phyloP scores from a whole-genome alignment of 805 yeast genomes.

The Cyberlindnera xylosilytica region DNA sequence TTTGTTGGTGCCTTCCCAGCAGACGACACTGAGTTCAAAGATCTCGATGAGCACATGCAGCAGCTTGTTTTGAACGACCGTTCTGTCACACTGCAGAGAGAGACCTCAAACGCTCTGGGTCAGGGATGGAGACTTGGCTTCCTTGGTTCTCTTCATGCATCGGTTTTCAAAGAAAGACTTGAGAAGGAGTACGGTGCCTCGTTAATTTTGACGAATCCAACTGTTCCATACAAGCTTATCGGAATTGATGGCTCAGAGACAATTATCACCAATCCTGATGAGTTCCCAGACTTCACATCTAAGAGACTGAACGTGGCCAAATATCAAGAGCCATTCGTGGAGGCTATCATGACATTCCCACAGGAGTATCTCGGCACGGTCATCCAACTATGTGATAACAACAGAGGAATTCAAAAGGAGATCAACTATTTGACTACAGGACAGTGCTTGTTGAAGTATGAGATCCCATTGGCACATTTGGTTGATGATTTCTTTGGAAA shows the following conservation, averaged over 20 bases:
- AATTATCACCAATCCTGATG: conserved; percentile 85
- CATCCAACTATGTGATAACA: conserved; percentile 78
- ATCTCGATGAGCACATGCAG: conserved; percentile 84
- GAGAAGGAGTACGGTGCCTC: conserved; percentile 94
- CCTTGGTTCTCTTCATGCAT: conserved; percentile 90
- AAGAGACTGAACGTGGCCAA: conserved; percentile 40
- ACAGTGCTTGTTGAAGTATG: conserved; percentile 77
- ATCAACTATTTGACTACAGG: conserved; percentile 73
- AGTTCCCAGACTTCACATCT: conserved; percentile 65
- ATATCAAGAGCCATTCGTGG: conserved; percentile 84
- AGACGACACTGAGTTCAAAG: conserved; percentile 86
- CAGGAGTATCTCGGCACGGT: conserved; percentile 85
- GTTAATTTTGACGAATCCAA: conserved; percentile 89
- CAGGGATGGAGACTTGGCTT: conserved; percentile 98
- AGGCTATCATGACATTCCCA: conserved; percentile 87
- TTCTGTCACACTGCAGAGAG: conserved; percentile 84
- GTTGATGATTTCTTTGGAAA: conserved; percentile 96
- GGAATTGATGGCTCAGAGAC: conserved; percentile 60
- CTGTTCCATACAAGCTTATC: conserved; percentile 86
- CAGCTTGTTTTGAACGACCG: conserved; percentile 89
- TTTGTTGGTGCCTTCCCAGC: conserved; percentile 98
- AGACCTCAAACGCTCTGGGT: conserved; percentile 90
- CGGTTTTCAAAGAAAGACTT: conserved; percentile 87
- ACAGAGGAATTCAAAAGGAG: conserved; percentile 81
- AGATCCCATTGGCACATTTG: conserved; percentile 80